A percentile compares a stretch with the other conserved stretches of the same genome.
Conservation (phyloP, 164 flowering plant species). For the Aristolochia californica region DNA sequence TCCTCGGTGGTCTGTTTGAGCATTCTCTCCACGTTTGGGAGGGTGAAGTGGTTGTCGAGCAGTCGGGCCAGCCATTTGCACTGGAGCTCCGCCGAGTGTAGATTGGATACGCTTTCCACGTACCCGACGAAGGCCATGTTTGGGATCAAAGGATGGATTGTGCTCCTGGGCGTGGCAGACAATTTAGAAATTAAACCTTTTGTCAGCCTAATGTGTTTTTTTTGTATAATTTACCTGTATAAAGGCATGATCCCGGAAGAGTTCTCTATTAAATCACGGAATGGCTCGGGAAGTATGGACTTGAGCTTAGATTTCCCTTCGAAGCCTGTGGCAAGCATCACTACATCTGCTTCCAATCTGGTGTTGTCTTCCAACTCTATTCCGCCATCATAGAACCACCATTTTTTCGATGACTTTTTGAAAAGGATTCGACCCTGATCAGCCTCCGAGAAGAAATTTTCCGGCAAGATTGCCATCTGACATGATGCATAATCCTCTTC, state of each 20-base stretch:
- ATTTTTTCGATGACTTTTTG: slow-evolving; percentile 44
- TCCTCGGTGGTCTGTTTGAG: slow-evolving; percentile 47
- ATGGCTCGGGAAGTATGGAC: slow-evolving; percentile 65
- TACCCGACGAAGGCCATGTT: slow-evolving; percentile 86
- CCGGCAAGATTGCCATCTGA: slow-evolving; percentile 89
- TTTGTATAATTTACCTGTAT: slow-evolving; percentile 68
- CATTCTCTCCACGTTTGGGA: slow-evolving; percentile 64
- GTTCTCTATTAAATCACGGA: slow-evolving; percentile 36
- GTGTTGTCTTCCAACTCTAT: slow-evolving; percentile 59
- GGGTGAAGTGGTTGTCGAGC: slow-evolving; percentile 50
- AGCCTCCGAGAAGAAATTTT: slow-evolving; percentile 68
- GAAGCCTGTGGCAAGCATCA: slow-evolving; percentile 76
- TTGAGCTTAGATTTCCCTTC: slow-evolving; percentile 76
- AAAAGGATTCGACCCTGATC: slow-evolving; percentile 71
- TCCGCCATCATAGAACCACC: slow-evolving; percentile 74
- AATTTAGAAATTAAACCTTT: too few species aligned
- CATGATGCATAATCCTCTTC: slow-evolving; percentile 88
- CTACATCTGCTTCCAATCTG: slow-evolving; percentile 75
- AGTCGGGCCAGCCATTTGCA: slow-evolving; percentile 71
- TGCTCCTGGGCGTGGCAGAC: slow-evolving; percentile 52
- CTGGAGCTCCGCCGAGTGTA: slow-evolving; percentile 70
- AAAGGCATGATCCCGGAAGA: slow-evolving; percentile 68
- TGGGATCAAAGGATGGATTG: slow-evolving; percentile 78
- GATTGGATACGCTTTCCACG: slow-evolving; percentile 65
- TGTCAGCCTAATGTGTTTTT: too few species aligned